A percentile compares a stretch with the other conserved stretches of the same genome.
Evolutionary conservation across 2,329 filamentous ascomycete species (phyloP).

Genomic region (Sarocladiaceae sp.): DNA sequence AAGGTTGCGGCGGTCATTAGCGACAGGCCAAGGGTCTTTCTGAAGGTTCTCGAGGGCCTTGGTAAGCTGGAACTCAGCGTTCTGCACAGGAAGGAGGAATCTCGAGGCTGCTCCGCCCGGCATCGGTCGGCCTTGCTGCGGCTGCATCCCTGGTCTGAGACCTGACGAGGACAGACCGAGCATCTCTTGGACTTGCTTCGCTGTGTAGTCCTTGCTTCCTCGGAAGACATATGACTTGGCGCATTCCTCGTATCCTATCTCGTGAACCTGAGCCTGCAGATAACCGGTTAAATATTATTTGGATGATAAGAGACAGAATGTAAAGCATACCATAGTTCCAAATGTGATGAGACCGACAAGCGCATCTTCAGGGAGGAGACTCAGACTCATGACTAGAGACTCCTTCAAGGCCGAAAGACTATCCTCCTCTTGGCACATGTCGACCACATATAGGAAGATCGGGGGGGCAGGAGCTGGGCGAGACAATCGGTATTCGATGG

Average conservation of each 20-base stretch:
- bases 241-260: slow-evolving; percentile 96
- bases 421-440: slow-evolving; percentile 84
- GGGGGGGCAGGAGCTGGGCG: slow-evolving; percentile 78
- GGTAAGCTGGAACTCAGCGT: slow-evolving; percentile 95
- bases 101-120: slow-evolving; percentile 76
- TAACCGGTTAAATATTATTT: too few relatives aligned
- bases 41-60: slow-evolving; percentile 93
- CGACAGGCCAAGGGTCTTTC: slow-evolving; percentile 95
- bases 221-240: slow-evolving; percentile 98
- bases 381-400: slow-evolving; percentile 79
- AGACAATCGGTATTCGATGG: slow-evolving; percentile 81
- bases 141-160: slow-evolving; percentile 67
- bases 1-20: slow-evolving; percentile 82
- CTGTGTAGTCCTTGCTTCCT: slow-evolving; percentile 95
- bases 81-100: slow-evolving; percentile 88
- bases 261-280: slow-evolving; percentile 95
- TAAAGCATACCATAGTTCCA: slow-evolving; percentile 73
- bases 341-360: slow-evolving; percentile 80
- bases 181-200: slow-evolving; percentile 99
- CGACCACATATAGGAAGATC: slow-evolving; percentile 82
- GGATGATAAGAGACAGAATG: too few relatives aligned
- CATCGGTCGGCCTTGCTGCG: slow-evolving; percentile 67
- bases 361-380: slow-evolving; percentile 72
- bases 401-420: slow-evolving; percentile 78
- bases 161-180: slow-evolving; percentile 71